Percentiles rank a stretch among this genome's conserved stretches.
These are phyloP conservation scores for Baeospora myosura DNA, from an alignment of 1,284 basidiomycete genomes.

Conservation along the genomic window DNA sequence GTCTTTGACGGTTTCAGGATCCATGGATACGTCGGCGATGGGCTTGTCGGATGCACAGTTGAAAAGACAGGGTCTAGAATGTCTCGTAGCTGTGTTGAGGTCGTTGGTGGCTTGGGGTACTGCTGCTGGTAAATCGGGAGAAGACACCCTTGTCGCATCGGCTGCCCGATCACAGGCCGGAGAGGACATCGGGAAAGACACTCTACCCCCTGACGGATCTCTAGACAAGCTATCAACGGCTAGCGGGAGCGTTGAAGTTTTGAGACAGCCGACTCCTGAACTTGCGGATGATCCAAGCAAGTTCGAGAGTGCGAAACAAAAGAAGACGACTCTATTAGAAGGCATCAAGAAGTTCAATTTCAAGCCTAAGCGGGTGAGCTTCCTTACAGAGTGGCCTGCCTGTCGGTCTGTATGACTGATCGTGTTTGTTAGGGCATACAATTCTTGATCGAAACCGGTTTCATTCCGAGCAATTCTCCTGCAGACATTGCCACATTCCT, in stretches of 20 bases:
- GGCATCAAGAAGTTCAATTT: constrained; percentile 98
- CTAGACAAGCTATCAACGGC: constrained; percentile 40
- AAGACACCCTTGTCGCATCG: constrained; percentile 37
- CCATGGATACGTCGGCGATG: constrained; percentile 56
- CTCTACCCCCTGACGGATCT: constrained; percentile 46
- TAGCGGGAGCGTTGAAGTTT: constrained; percentile 39
- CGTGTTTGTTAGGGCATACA: constrained; percentile 63
- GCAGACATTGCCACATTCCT: constrained; percentile 85
- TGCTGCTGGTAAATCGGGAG: constrained; percentile 40
- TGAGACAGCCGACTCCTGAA: constrained; percentile 70
- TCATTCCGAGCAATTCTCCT: constrained; percentile 74
- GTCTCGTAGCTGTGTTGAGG: constrained; percentile 78
- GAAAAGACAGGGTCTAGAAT: constrained; percentile 84
- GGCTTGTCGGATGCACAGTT: constrained; percentile 79
- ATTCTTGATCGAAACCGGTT: constrained; percentile 85
- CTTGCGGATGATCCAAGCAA: constrained; percentile 80
- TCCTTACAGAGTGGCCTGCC: neutral
- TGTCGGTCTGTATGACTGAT: constrained; percentile 5
- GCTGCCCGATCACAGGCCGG: constrained; percentile 36
- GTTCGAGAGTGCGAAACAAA: constrained; percentile 95
- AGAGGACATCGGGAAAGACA: constrained; percentile 47
- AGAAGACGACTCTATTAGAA: constrained; percentile 92
- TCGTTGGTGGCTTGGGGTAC: constrained; percentile 90
- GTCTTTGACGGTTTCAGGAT: constrained; percentile 60
- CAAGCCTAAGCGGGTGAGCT: constrained; percentile 81